Conservation (phyloP, 2,329 filamentous ascomycete species). For the Ophiosphaerella korrae region DNA sequence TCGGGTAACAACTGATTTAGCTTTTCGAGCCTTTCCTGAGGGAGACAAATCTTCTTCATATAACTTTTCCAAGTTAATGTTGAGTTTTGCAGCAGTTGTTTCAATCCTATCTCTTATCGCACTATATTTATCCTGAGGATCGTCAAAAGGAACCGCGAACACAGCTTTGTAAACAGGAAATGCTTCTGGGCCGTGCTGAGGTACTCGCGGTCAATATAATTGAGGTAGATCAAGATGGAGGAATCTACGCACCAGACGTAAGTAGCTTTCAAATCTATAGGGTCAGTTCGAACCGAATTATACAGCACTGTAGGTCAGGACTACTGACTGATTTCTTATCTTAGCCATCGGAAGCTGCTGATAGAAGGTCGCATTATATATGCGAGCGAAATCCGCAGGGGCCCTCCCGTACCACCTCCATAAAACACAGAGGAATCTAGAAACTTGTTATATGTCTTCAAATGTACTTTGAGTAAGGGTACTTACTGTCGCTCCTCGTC, state of each 20-base stretch:
- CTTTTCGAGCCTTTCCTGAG: slow-evolving; percentile 4
- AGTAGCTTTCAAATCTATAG: slow-evolving; percentile 9
- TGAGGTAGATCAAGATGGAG: slow-evolving; percentile 47
- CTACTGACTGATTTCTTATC: not conserved
- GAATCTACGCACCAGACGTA: slow-evolving; percentile 35
- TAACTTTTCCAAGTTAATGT: slow-evolving; percentile 1
- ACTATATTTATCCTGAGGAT: slow-evolving; percentile 9
- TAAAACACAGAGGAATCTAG: not conserved
- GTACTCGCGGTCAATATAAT: slow-evolving; percentile 49
- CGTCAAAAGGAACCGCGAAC: slow-evolving; percentile 8
- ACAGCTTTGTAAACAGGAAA: slow-evolving; percentile 7
- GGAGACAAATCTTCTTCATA: not conserved
- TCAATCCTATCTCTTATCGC: slow-evolving; percentile 8
- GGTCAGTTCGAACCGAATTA: not conserved
- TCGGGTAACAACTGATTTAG: slow-evolving; percentile 5
- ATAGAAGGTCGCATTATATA: slow-evolving; percentile 15
- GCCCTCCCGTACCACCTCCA: slow-evolving; percentile 12
- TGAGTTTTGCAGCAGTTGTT: not conserved
- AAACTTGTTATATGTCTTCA: not conserved
- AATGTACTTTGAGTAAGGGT: not conserved
- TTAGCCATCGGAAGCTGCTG: not conserved
- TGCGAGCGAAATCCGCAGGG: not conserved
- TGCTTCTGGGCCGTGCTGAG: slow-evolving; percentile 31
- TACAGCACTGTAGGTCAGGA: not conserved
- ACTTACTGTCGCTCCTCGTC: slow-evolving; percentile 6